Conservation (phyloP, 768 basidiomycete species). For the Gelatoporia subvermispora region DNA sequence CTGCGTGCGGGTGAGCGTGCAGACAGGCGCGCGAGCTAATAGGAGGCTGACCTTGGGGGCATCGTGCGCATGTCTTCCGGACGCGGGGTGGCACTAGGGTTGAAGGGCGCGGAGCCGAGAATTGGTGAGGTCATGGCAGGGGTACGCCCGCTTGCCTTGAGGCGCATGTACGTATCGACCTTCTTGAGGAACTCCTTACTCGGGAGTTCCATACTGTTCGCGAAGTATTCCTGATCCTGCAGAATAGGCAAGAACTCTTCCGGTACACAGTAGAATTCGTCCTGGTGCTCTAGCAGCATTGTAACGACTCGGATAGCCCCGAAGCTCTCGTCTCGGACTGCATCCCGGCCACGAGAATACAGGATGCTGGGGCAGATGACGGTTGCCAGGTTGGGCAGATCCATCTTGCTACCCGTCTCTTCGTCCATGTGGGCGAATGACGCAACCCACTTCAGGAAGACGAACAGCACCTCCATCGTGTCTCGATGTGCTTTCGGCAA, state of each 20-base stretch:
- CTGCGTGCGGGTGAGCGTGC: conserved; percentile 22
- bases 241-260: conserved; percentile 83
- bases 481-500: conserved; percentile 93
- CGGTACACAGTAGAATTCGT: conserved; percentile 94
- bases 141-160: conserved; percentile 59
- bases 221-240: conserved; percentile 89
- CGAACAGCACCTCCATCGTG: conserved; percentile 95
- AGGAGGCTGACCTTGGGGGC: conserved; percentile 19
- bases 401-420: conserved; percentile 98
- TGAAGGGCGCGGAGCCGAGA: conserved; percentile 31
- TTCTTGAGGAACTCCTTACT: conserved; percentile 95
- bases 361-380: conserved; percentile 99
- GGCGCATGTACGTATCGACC: conserved; percentile 83
- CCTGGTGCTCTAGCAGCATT: conserved; percentile 84
- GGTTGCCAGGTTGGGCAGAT: conserved; percentile 89
- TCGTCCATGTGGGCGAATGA: conserved; percentile 95
- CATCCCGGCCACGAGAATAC: conserved; percentile 80
- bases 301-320: conserved; percentile 82
- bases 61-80: conserved; percentile 18
- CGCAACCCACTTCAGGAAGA: conserved; percentile 99
- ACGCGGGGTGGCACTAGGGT: conserved; percentile 23
- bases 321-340: conserved; percentile 91
- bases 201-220: conserved; percentile 81
- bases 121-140: conserved; percentile 33
- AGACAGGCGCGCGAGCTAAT: neutral